Base-by-base conservation (phyloP, 306 rosid genomes). In the Amphicarpaea edgeworthii region DNA sequence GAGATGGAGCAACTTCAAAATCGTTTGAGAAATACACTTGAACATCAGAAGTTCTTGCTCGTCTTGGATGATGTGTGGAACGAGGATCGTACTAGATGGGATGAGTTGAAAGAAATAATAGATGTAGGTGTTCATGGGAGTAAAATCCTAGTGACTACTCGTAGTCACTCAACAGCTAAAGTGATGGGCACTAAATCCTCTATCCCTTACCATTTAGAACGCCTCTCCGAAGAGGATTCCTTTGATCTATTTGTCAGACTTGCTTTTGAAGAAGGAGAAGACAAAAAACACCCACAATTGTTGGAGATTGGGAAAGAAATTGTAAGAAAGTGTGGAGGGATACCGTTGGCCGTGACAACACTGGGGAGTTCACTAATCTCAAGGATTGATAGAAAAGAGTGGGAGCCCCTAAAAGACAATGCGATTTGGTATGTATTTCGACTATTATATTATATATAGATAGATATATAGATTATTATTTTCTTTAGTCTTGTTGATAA, bases 251-350 rank as follows among this genome's bases (percentile, higher is more conserved):
- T 86, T 12, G 1, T 12, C 14, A 81, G 65, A 80, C 49, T n/a
- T 43, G 85, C 85, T 57, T 86, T 83, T n/a, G 14, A 20, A 28
- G 72, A 53, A 10, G 72, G 45, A 4, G 69, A 46, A 10, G 28
- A 75, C 24, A 30, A 2, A 19, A 53, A 5, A 0, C 8, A 66
- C 37, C 77, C 76, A 5, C 8, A 77, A 0, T 12, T 85, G 3
- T 10, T 65, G 14, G 8, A 55, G 7, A 73, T 54, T 3, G 60
- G n/a, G 1, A 11, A 2, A 54, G 32, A 21, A 21, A 20, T 54
- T 10, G 60, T 54, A 0, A 54, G 1, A 3, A 54, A 54, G 11
- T 54, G 60, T 54, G 7, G 7, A 9, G n/a, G 60, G 32, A 9
- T 21, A 20, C 32, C 61, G 2, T 54, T 54, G 61, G 61, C 32